A percentile compares a stretch with the other conserved stretches of the same genome.
Conservation (phyloP, 441 rosid species). For the Syzygium malaccense region DNA sequence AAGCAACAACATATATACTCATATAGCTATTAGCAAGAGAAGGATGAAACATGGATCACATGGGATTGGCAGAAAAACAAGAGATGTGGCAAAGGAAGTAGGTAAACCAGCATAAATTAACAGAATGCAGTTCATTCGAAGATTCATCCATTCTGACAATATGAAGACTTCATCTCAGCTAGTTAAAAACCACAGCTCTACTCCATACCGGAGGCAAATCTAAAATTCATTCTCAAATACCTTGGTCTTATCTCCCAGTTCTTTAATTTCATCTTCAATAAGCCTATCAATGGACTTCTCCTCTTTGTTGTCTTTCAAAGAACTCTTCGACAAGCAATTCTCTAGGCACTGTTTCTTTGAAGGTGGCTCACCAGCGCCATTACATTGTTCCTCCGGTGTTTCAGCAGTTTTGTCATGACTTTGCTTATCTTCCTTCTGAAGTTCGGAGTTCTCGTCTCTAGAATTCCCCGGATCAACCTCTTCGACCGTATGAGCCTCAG, state of each 20-base stretch:
- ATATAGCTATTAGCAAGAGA: neutral
- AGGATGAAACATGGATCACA: neutral
- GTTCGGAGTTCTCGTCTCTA: conserved; percentile 22
- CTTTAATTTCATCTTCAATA: conserved; percentile 85
- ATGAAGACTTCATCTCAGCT: neutral
- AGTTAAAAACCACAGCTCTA: neutral
- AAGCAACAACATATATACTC: neutral
- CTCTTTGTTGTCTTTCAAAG: conserved; percentile 25
- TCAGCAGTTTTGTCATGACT: conserved; percentile 9
- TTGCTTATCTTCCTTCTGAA: conserved; percentile 15
- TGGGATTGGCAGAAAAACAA: neutral
- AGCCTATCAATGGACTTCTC: conserved; percentile 80
- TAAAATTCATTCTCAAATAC: conserved; percentile 18
- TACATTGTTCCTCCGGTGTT: conserved; percentile 20
- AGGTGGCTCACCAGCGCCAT: conserved; percentile 43
- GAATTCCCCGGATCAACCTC: conserved; percentile 18
- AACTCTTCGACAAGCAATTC: conserved; percentile 23
- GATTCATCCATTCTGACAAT: neutral
- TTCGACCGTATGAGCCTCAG: conserved; percentile 12
- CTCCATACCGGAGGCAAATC: neutral
- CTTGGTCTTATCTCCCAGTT: conserved; percentile 92
- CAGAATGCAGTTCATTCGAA: neutral
- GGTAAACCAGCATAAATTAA: neutral
- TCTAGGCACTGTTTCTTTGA: conserved; percentile 60
- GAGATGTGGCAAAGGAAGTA: neutral